Evolutionary conservation across 306 rosid species (phyloP).

Genomic region (Spatholobus suberectus): DNA sequence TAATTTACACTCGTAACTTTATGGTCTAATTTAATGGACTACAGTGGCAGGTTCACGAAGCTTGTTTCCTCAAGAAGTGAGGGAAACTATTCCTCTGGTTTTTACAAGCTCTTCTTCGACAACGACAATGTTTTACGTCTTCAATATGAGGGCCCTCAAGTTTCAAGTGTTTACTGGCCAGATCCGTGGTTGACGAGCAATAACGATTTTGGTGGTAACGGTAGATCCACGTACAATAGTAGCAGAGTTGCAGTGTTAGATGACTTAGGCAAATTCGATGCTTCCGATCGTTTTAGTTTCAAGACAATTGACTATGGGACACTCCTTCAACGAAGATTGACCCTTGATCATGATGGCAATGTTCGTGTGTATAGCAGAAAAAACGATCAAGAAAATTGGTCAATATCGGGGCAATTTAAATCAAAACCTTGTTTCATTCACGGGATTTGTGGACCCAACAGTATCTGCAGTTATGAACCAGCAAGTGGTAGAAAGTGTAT

Average conservation of each 20-base stretch:
- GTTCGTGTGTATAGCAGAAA: neutral
- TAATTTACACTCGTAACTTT: too few species aligned
- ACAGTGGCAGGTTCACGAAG: neutral
- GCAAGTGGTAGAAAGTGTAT: neutral
- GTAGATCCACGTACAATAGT: conserved; percentile 22
- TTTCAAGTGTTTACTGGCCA: conserved; percentile 41
- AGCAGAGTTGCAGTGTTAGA: conserved; percentile 17
- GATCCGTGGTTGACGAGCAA: conserved; percentile 15
- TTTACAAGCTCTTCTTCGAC: conserved; percentile 38
- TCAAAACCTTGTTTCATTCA: conserved; percentile 15
- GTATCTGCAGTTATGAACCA: neutral
- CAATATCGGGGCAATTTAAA: neutral
- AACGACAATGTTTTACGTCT: conserved; percentile 38
- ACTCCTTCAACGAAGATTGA: conserved; percentile 1
- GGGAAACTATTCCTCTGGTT: conserved; percentile 37
- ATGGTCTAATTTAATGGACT: neutral
- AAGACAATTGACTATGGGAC: neutral
- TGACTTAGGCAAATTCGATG: neutral
- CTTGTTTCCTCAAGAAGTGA: conserved; percentile 47
- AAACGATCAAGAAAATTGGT: neutral
- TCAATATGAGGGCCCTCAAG: neutral
- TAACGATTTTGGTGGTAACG: neutral
- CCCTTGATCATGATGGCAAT: conserved; percentile 28
- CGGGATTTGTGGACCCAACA: conserved; percentile 16
- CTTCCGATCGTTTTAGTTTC: neutral